Base-by-base conservation (phyloP, 83 land plant species). In the Isoetes engelmannii region DNA sequence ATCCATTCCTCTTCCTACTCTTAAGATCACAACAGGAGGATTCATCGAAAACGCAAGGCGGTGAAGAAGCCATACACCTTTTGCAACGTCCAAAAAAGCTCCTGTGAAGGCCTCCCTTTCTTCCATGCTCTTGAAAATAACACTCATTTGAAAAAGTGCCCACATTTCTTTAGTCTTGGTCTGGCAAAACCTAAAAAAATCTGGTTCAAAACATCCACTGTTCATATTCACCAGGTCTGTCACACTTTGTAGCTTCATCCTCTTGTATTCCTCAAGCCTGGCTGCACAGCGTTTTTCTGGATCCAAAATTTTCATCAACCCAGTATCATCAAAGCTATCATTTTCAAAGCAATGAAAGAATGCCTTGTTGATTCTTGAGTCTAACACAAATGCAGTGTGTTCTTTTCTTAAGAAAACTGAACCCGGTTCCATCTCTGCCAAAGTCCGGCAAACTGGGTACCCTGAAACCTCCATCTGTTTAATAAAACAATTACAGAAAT, bases 1-100 rank as follows among this genome's bases (percentile, higher is more conserved):
- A 13, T 69, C 71, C 71, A 69, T 69, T 17, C 71, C 71, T 41
- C 71, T 8, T n/a, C 71, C 71, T n/a, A 69, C 71, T 19, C 71
- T 53, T 8, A 69, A 28, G 19, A 69, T 69, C 10, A 37, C 37
- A 10, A 50, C 54, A 4, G 64, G 42, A 4, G 71, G 71, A 37
- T 54, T 69, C 70, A 55, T 55, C 12, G 71, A 9, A 37, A 21
- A 48, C 4, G 71, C 71, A 4, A 69, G 37, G 15, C 71, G 9
- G 60, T 69, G 71, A 62, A 69, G 21, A 41, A 69, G 18, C 71
- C 71, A 69, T 4, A 69, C 71, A 28, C 71, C 21, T 41, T 69
- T 69, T 8, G 56, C 49, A 20, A 63, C 71, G 45, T 54, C 13
- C 7, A 69, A 17, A 37, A 69, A 69, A 4, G 71, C 71, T n/a